Base-by-base conservation (phyloP, 257 asterid species). In the Fraxinus quadrangulata region DNA sequence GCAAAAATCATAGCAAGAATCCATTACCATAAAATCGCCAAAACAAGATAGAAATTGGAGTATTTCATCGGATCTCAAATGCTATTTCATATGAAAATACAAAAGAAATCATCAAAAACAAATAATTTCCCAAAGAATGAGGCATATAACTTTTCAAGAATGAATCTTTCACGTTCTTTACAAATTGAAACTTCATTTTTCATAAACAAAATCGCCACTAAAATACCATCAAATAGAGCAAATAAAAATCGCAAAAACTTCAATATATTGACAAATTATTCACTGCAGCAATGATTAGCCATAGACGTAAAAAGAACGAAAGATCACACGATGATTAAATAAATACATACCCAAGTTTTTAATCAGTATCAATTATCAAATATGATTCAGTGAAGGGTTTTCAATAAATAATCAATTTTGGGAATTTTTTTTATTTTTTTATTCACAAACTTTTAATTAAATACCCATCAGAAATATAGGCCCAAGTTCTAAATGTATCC, bases 191-290 rank as follows among this genome's bases (percentile, higher is more conserved):
- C 59, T 47, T 14, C 45, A 42, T 75, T 33, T 34, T 21, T 36
- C 1, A 30, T 45, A 36, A 68, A 69, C 68, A 47, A 63, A 42
- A 61, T 61, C 49, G 16, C 67, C 30, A 21, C 10, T 9, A 6
- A 72, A 78, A 45, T 45, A 14, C 59, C 68, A 45, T 36, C 7
- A 34, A 37, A 47, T 59, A 56, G 26, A 34, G 5, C 54, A 0
- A 73, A 21, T 51, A 59, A 40, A 2, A 34, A 72, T 12, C 71
- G 6, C 5, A 21, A 42, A 54, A 63, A 34, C 24, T 45, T 73
- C 76, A 81, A 34, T 17, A 23, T 71, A 66, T 1, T n/a, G 61
- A 59, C 16, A 10, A 42, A 61, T 74, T 51, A 30, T 66, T 71
- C 76, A 71, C 8, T 36, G 23, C 13, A 33, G 5, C 78, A 65